phyloP scores from a whole-genome alignment of 2,329 filamentous ascomycete genomes.

The Pestalotiopsis sp. region DNA sequence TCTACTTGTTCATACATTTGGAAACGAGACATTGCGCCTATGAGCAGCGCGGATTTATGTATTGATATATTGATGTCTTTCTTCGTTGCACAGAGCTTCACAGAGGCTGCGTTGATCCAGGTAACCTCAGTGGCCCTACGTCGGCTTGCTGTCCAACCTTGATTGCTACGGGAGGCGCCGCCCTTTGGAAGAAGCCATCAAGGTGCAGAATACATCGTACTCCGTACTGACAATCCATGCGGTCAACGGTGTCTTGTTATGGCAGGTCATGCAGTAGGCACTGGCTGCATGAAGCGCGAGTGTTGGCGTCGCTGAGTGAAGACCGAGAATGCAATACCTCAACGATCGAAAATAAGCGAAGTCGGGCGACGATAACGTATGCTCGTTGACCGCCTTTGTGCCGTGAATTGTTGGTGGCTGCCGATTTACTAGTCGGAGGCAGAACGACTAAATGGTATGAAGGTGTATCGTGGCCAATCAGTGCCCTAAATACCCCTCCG shows the following conservation, averaged over 20 bases:
- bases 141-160: too few relatives aligned
- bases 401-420: not conserved
- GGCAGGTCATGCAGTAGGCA: not conserved
- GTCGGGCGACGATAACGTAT: not conserved
- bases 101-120: too few relatives aligned
- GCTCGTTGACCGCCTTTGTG: not conserved
- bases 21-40: too few relatives aligned
- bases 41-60: too few relatives aligned
- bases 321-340: not conserved
- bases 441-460: not conserved
- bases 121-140: too few relatives aligned
- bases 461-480: not conserved
- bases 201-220: too few relatives aligned
- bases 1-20: not conserved
- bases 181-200: too few relatives aligned
- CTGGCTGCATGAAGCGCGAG: not conserved
- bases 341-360: not conserved
- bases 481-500: not conserved
- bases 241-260: too few relatives aligned
- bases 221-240: too few relatives aligned
- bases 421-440: not conserved
- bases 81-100: too few relatives aligned
- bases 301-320: not conserved
- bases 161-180: too few relatives aligned
- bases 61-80: too few relatives aligned